A percentile compares a stretch with the other conserved stretches of the same genome.
Conservation (phyloP, 495 filamentous ascomycete genomes). For the Hypoxylon rickii region DNA sequence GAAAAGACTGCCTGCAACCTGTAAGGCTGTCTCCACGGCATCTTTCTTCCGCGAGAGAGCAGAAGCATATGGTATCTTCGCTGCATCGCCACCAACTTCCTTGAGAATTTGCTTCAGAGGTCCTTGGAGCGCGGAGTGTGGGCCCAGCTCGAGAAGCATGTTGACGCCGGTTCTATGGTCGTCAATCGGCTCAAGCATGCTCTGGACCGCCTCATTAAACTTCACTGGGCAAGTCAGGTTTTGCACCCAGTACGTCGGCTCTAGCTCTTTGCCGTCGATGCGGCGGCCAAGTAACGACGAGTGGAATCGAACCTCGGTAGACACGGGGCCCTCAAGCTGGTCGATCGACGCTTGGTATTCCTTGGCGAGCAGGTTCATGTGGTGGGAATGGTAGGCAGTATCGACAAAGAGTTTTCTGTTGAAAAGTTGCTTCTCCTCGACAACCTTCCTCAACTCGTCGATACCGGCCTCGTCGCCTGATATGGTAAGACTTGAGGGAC, state of each 20-base stretch:
- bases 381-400: slow-evolving; percentile 58
- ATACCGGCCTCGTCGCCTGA: slow-evolving; percentile 57
- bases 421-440: slow-evolving; percentile 50
- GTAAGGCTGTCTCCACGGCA: slow-evolving; percentile 49
- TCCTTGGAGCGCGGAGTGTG: slow-evolving; percentile 65
- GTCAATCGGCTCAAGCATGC: slow-evolving; percentile 42
- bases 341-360: slow-evolving; percentile 47
- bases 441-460: slow-evolving; percentile 41
- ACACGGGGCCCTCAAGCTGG: slow-evolving; percentile 40
- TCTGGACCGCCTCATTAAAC: slow-evolving; percentile 51
- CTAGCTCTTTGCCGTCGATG: slow-evolving; percentile 43
- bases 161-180: slow-evolving; percentile 43
- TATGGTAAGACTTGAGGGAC: slow-evolving; percentile 56
- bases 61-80: slow-evolving; percentile 49
- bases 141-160: slow-evolving; percentile 66
- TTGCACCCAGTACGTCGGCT: slow-evolving; percentile 56
- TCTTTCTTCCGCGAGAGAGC: slow-evolving; percentile 49
- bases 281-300: slow-evolving; percentile 44
- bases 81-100: slow-evolving; percentile 39
- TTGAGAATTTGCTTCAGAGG: slow-evolving; percentile 64
- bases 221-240: slow-evolving; percentile 58
- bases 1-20: slow-evolving; percentile 50
- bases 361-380: slow-evolving; percentile 55
- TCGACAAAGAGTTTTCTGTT: slow-evolving; percentile 55
- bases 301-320: slow-evolving; percentile 49